Percentiles rank a stretch among this genome's conserved stretches.
Evolutionary conservation across 2,329 filamentous ascomycete genomes (phyloP).

Genomic region (Colletotrichum agaves): DNA sequence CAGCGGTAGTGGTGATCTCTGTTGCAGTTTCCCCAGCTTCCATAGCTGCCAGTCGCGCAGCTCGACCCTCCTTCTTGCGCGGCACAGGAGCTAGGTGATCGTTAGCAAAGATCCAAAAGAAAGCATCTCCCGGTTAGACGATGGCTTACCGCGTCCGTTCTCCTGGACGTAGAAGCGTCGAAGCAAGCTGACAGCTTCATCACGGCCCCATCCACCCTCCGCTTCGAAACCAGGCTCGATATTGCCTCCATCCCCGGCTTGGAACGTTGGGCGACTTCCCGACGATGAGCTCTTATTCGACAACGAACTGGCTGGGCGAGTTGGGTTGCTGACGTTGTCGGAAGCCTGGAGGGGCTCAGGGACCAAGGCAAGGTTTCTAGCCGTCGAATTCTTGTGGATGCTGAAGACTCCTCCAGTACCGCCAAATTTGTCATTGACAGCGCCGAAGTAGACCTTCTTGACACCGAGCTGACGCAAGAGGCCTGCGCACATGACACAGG

Average conservation of each 20-base stretch:
- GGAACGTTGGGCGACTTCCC: slow-evolving; percentile 37
- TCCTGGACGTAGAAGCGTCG: slow-evolving; percentile 98
- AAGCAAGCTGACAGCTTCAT: slow-evolving; percentile 92
- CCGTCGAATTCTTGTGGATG: slow-evolving; percentile 73
- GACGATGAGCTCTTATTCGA: slow-evolving; percentile 9
- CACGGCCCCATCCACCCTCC: slow-evolving; percentile 86
- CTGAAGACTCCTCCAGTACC: slow-evolving; percentile 94
- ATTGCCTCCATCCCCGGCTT: slow-evolving; percentile 68
- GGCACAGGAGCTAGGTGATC: slow-evolving; percentile 57
- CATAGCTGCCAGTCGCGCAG: slow-evolving; percentile 63
- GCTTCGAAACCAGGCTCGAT: slow-evolving; percentile 84
- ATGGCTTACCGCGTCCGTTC: slow-evolving; percentile 82
- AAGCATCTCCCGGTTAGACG: not conserved
- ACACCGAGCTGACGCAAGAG: slow-evolving; percentile 89
- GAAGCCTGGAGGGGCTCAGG: slow-evolving; percentile 13
- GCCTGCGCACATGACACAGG: slow-evolving; percentile 98
- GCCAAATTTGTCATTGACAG: slow-evolving; percentile 95
- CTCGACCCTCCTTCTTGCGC: slow-evolving; percentile 65
- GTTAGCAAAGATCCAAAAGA: slow-evolving; percentile 36
- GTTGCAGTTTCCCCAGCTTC: slow-evolving; percentile 27
- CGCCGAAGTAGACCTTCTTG: slow-evolving; percentile 92
- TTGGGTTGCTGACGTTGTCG: slow-evolving; percentile 8
- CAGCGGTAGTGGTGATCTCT: not conserved
- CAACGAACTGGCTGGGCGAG: slow-evolving; percentile 15
- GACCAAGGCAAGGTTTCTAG: not conserved